Evolutionary conservation across 1,139 yeast species (phyloP).

Genomic region (Candida sp.): DNA sequence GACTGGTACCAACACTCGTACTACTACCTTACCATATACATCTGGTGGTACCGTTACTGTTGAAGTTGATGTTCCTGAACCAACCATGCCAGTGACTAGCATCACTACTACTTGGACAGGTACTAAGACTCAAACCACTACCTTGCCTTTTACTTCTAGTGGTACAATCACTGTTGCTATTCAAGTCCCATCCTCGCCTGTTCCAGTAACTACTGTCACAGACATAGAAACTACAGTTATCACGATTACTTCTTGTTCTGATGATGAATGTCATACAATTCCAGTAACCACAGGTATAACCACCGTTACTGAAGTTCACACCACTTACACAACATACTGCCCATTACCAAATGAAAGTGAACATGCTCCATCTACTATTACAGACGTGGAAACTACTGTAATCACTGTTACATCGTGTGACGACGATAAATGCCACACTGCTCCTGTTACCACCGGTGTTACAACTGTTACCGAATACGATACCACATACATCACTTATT

Average conservation of each 20-base stretch:
- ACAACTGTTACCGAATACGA: conserved; percentile 28
- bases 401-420: conserved; percentile 50
- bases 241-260: conserved; percentile 32
- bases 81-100: conserved; percentile 6
- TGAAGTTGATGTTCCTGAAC: conserved; percentile 13
- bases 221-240: conserved; percentile 20
- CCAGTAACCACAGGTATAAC: conserved; percentile 5
- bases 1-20: conserved; percentile 4
- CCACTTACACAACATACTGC: conserved; percentile 10
- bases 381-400: conserved; percentile 24
- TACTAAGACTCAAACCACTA: conserved; percentile 5
- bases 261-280: conserved; percentile 7
- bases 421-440: conserved; percentile 30
- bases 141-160: conserved; percentile 10
- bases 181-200: not conserved
- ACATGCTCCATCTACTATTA: conserved; percentile 13
- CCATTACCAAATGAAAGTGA: conserved; percentile 5
- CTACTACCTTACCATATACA: conserved; percentile 10
- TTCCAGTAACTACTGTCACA: conserved; percentile 12
- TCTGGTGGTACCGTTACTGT: conserved; percentile 11
- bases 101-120: conserved; percentile 10
- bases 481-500: conserved; percentile 31
- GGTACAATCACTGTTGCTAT: conserved; percentile 16
- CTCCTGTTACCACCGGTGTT: conserved; percentile 38
- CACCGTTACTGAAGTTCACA: conserved; percentile 2